Base-by-base conservation (phyloP, 148 eudicot species). In the Arctostaphylos glauca region DNA sequence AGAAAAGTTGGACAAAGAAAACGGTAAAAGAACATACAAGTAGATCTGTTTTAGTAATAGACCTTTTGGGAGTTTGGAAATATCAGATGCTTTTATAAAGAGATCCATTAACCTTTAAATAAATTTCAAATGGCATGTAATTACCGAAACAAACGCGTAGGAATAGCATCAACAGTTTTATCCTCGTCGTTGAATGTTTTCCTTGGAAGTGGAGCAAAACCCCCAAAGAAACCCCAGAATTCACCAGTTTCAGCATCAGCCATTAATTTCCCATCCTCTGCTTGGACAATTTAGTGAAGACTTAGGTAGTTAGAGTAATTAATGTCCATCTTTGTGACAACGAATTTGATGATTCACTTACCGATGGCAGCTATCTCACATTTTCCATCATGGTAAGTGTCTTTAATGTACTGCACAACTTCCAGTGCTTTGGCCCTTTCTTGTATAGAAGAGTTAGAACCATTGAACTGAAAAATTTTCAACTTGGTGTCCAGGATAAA, bases 401-500 rank as follows among this genome's bases (percentile, higher is more conserved):
- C 99, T 89, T 94, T 97, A 46, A 97, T 84, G 84, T 92, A 89
- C 88, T 97, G 98, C 80, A 94, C 98, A 83, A 94, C 99, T 87
- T 97, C 99, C 74, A 97, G 85, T 71, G 99, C 96, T 89, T 97
- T 97, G 85, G 96, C 99, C 88, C 99, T 94, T 87, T 97, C 99
- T 94, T 94, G 99, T 88, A 94, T 97, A 71, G 89, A 89, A 83
- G 99, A 92, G 84, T 93, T 94, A 75, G 97, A 92, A 78, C 99
- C 99, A 84, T 92, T 94, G 82, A 97, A 97, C 87, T 94, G 99
- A 80, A 91, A 97, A 56, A 97, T 93, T 88, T 97, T 97, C 53
- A 86, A 88, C 83, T 89, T 88, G n/a, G 98, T 97, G 86, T 97
- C 99, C 82, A 97, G 89, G 80, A 97, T 87, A 84, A 94, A 97